These are phyloP conservation scores for Colletotrichum orbiculare DNA, from an alignment of 2,329 filamentous ascomycete species.

Conservation along the genomic window DNA sequence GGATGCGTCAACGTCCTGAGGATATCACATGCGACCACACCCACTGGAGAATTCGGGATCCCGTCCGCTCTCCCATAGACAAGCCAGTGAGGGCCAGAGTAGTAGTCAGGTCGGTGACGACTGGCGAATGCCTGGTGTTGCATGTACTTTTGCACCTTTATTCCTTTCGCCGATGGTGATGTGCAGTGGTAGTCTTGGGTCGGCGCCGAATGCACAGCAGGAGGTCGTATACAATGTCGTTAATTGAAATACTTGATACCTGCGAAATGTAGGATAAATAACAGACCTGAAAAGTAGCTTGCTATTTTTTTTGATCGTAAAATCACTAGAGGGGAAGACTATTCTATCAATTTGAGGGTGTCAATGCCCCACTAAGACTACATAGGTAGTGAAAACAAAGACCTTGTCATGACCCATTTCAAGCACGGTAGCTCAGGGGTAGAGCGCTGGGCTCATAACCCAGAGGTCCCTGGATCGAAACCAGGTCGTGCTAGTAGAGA, in stretches of 20 bases:
- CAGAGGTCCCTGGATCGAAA: conserved; percentile 37
- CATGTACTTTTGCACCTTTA: not conserved
- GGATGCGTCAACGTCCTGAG: too few species aligned
- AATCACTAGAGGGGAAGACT: too few species aligned
- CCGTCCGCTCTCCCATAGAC: conserved; percentile 36
- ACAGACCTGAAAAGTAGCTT: too few species aligned
- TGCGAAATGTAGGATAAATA: too few species aligned
- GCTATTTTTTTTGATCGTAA: too few species aligned
- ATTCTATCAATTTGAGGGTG: too few species aligned
- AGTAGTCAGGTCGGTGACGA: conserved; percentile 36
- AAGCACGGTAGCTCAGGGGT: not conserved
- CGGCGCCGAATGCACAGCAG: too few species aligned
- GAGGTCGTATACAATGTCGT: too few species aligned
- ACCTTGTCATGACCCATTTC: too few species aligned
- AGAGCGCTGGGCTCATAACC: conserved; percentile 37
- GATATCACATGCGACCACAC: conserved; percentile 31
- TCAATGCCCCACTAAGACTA: too few species aligned
- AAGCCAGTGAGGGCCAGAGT: conserved; percentile 32
- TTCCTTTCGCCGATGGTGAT: not conserved
- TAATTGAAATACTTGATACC: too few species aligned
- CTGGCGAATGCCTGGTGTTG: conserved; percentile 25
- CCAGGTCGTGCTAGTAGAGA: conserved; percentile 26
- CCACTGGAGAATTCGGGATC: conserved; percentile 35
- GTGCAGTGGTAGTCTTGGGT: not conserved
- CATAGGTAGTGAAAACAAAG: too few species aligned